Percentiles rank a stretch among this genome's conserved stretches.
phyloP scores from a whole-genome alignment of 2,329 filamentous ascomycete genomes.

The Sclerotinia nivalis region DNA sequence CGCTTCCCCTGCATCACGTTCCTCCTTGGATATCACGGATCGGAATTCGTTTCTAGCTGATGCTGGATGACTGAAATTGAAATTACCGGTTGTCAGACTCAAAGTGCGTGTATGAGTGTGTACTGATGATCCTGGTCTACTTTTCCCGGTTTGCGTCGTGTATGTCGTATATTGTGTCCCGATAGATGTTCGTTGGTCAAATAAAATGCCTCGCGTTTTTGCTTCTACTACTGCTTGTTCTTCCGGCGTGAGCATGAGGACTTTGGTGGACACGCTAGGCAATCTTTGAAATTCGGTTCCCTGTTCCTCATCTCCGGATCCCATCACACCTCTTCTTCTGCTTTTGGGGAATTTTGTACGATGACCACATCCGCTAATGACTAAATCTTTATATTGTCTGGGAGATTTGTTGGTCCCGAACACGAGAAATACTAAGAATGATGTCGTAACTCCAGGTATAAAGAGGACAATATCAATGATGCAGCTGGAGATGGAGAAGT shows the following conservation, averaged over 20 bases:
- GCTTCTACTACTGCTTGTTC: conserved; percentile 17
- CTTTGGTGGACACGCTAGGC: conserved; percentile 5
- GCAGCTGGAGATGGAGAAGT: conserved; percentile 42
- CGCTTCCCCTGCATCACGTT: neutral
- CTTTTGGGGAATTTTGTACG: conserved; percentile 11
- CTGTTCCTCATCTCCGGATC: conserved; percentile 14
- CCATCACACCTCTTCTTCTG: conserved; percentile 12
- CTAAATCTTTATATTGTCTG: conserved; percentile 36
- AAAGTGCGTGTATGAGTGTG: conserved; percentile 10
- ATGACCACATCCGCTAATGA: conserved; percentile 30
- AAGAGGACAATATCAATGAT: conserved; percentile 43
- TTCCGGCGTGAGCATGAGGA: neutral
- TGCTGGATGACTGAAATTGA: conserved; percentile 12
- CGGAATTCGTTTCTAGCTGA: neutral
- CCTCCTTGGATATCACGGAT: neutral
- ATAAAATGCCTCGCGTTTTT: conserved; percentile 8
- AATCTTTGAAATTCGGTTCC: conserved; percentile 21
- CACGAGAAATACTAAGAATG: conserved; percentile 44
- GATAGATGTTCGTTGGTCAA: neutral
- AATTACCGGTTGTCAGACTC: neutral
- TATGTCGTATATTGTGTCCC: conserved; percentile 5
- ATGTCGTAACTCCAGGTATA: conserved; percentile 44
- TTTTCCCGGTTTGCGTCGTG: conserved; percentile 2
- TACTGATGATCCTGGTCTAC: neutral
- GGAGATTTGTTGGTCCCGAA: conserved; percentile 47